Evolutionary conservation across 257 asterid genomes (phyloP).

Genomic region (Solanum stenotomum): DNA sequence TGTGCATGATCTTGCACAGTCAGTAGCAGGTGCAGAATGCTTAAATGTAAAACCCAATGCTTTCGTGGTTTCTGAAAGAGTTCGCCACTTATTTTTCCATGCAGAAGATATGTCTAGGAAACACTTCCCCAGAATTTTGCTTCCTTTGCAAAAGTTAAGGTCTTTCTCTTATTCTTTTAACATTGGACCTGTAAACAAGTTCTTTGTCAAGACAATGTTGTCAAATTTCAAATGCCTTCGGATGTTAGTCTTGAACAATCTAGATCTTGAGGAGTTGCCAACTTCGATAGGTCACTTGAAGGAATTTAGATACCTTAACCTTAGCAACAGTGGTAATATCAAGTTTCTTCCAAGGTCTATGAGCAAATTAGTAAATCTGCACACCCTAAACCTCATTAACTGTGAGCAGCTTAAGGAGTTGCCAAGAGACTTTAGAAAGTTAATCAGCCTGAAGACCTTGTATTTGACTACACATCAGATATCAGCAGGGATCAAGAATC

Average conservation of each 20-base stretch:
- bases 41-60: conserved; percentile 17
- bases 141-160: conserved; percentile 22
- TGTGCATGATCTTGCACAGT: conserved; percentile 47
- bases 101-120: conserved; percentile 15
- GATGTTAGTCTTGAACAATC: conserved; percentile 20
- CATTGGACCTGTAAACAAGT: conserved; percentile 13
- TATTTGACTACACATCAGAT: conserved; percentile 32
- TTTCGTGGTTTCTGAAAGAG: conserved; percentile 7
- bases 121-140: conserved; percentile 13
- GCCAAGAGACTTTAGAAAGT: conserved; percentile 13
- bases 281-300: conserved; percentile 29
- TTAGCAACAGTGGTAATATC: conserved; percentile 21
- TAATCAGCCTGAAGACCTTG: conserved; percentile 25
- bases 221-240: conserved; percentile 21
- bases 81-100: conserved; percentile 23
- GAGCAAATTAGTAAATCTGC: conserved; percentile 37
- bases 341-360: conserved; percentile 28
- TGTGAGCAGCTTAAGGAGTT: conserved; percentile 33
- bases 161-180: conserved; percentile 26
- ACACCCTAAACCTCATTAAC: conserved; percentile 39
- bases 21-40: conserved; percentile 36
- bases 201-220: conserved; percentile 7
- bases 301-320: conserved; percentile 26
- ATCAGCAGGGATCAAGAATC: conserved; percentile 10
- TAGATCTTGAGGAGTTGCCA: conserved; percentile 35